A percentile compares a stretch with the other conserved stretches of the same genome.
Conservation (phyloP, 1,284 basidiomycete species). For the Cutaneotrichosporon dermatis region DNA sequence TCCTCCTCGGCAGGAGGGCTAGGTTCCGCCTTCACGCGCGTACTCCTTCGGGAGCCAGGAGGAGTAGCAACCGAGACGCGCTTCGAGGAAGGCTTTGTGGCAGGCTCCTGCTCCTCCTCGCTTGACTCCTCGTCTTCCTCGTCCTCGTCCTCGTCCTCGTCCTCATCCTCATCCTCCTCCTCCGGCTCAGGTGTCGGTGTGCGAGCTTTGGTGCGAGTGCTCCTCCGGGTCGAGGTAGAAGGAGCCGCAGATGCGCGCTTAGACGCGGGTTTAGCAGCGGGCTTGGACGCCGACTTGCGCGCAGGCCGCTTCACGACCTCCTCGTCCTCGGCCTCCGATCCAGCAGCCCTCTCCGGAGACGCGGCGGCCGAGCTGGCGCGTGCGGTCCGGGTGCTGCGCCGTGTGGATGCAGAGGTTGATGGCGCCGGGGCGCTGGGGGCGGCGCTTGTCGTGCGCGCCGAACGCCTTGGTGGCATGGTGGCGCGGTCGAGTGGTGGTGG, state of each 20-base stretch:
- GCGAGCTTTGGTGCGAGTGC: neutral
- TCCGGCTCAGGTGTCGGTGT: neutral
- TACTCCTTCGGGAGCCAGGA: neutral
- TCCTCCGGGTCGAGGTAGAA: neutral
- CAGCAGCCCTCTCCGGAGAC: neutral
- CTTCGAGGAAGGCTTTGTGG: neutral
- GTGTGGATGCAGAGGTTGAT: neutral
- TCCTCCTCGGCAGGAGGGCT: constrained; percentile 15
- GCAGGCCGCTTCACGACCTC: neutral
- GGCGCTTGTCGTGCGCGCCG: constrained; percentile 5
- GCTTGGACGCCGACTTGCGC: neutral
- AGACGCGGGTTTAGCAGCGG: neutral
- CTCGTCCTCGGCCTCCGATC: neutral
- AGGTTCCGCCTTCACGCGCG: constrained; percentile 2
- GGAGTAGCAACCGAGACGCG: neutral
- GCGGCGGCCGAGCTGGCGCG: neutral
- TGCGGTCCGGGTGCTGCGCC: neutral
- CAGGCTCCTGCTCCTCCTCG: neutral
- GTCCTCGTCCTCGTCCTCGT: neutral
- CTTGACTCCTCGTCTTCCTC: neutral
- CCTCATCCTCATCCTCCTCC: neutral
- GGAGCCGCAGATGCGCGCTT: neutral
- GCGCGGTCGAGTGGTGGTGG: neutral
- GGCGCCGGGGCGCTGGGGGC: neutral
- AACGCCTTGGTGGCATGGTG: constrained; percentile 17